Base-by-base conservation (phyloP, 345 rosid species). In the Odontarrhena argentea region DNA sequence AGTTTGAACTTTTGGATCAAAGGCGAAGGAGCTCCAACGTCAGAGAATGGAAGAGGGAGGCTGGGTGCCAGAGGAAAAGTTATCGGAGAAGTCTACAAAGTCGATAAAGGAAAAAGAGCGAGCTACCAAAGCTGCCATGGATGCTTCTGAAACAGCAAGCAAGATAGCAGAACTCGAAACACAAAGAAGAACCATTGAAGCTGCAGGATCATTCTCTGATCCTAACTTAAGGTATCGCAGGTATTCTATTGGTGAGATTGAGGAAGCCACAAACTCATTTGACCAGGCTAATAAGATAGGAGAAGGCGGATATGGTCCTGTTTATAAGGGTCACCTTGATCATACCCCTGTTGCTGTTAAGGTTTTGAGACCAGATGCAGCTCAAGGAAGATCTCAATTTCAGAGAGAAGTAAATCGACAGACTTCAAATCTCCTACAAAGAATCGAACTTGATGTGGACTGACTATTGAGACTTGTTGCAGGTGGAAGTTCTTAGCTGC, bases 251-350 rank as follows among this genome's bases (percentile, higher is more conserved):
- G 91, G 87, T 18, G 97, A 91, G 75, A 83, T 94, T 52, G 96
- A 94, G 76, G 55, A 65, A 53, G 97, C 96, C 12, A 94, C 99
- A 5, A 76, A 84, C 26, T 65, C 35, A 77, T 94, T 94, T 24
- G 26, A 78, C 3, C 49, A 46, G 12, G 71, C 83, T 28, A 77
- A 61, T 66, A 87, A 86, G 81, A 85, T 94, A 5, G 97, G 97
- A 0, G 97, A 91, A 84, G 99, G 99, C 38, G 99, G 99, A 26
- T 91, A 94, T 58, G 99, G 99, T 34, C 96, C 97, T 1, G 99
- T 94, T 30, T 94, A 54, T 53, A 86, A 78, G 79, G 85, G 99
- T 48, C 62, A 70, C 42, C 91, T 94, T 48, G 97, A 91, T 78
- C 95, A 91, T 68, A 94, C 96, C 9, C 78, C 85, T 0, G 93